A percentile compares a stretch with the other conserved stretches of the same genome.
Conservation (phyloP, 108 stramenopile species). For the Nitzschia inconspicua region DNA sequence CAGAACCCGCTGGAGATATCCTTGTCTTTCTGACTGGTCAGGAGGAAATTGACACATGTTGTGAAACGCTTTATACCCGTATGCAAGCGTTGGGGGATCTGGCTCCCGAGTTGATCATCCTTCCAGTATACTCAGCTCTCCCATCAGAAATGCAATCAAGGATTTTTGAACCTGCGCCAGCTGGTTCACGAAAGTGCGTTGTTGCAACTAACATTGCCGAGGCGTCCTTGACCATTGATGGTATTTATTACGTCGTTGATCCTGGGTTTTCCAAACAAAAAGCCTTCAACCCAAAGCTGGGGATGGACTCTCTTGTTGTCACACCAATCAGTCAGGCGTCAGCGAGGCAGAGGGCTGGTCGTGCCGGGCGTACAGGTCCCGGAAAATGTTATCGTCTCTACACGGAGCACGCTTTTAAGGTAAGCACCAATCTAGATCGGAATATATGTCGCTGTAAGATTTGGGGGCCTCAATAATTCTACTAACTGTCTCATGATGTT, state of each 20-base stretch:
- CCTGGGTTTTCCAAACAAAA: slow-evolving; percentile 98
- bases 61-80: slow-evolving; percentile 93
- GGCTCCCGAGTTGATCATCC: slow-evolving; percentile 95
- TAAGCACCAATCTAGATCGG: too few relatives aligned
- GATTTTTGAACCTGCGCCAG: slow-evolving; percentile 98
- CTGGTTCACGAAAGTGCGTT: slow-evolving; percentile 91
- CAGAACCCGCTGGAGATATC: slow-evolving; percentile 96
- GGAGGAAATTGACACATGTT: slow-evolving; percentile 98
- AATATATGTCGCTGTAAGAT: too few relatives aligned
- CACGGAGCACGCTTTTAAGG: slow-evolving; percentile 91
- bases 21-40: slow-evolving; percentile 97
- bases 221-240: slow-evolving; percentile 98
- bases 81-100: slow-evolving; percentile 96
- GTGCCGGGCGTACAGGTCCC: slow-evolving; percentile 97
- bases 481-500: too few relatives aligned
- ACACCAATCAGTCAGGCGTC: slow-evolving; percentile 97
- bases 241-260: slow-evolving; percentile 99
- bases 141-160: slow-evolving; percentile 99
- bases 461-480: too few relatives aligned
- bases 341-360: slow-evolving; percentile 89
- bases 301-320: slow-evolving; percentile 97
- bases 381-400: slow-evolving; percentile 98
- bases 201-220: slow-evolving; percentile 99
- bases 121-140: slow-evolving; percentile 96
- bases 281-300: slow-evolving; percentile 96